Conservation (phyloP, 129 eudicot genomes). For the Lonicera japonica region DNA sequence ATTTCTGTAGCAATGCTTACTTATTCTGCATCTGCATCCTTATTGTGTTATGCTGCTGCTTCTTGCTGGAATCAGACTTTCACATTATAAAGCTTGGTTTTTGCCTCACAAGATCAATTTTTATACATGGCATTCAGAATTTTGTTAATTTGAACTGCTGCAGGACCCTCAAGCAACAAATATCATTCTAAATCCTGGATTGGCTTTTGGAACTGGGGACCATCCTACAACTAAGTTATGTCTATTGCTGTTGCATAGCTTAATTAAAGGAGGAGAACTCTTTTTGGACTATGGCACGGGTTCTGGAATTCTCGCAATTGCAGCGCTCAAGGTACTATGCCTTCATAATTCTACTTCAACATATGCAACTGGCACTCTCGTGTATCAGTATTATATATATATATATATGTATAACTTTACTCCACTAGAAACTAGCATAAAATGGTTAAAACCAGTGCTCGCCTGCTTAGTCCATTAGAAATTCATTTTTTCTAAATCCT, state of each 20-base stretch:
- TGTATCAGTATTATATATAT: too few species aligned
- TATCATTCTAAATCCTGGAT: slow-evolving; percentile 72
- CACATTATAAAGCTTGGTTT: slow-evolving; percentile 3
- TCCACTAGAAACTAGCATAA: too few species aligned
- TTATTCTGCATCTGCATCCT: background rate
- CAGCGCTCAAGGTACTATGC: slow-evolving; percentile 64
- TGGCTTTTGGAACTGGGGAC: slow-evolving; percentile 98
- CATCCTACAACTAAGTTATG: slow-evolving; percentile 91
- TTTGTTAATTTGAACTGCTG: slow-evolving; percentile 12
- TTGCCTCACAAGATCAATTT: background rate
- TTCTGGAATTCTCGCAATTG: slow-evolving; percentile 89
- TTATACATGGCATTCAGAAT: background rate
- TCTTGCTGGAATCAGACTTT: slow-evolving; percentile 5
- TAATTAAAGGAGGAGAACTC: slow-evolving; percentile 72
- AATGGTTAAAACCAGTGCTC: too few species aligned
- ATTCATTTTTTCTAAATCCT: background rate
- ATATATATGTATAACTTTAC: too few species aligned
- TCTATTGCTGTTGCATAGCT: slow-evolving; percentile 46
- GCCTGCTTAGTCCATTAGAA: background rate
- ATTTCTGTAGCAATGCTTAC: background rate
- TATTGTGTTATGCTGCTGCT: background rate
- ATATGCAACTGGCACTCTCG: background rate
- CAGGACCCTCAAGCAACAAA: slow-evolving; percentile 67
- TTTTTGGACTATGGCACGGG: slow-evolving; percentile 95
- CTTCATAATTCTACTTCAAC: background rate